phyloP scores from a whole-genome alignment of 2,329 filamentous ascomycete genomes.

The Leptographium radiaticola region DNA sequence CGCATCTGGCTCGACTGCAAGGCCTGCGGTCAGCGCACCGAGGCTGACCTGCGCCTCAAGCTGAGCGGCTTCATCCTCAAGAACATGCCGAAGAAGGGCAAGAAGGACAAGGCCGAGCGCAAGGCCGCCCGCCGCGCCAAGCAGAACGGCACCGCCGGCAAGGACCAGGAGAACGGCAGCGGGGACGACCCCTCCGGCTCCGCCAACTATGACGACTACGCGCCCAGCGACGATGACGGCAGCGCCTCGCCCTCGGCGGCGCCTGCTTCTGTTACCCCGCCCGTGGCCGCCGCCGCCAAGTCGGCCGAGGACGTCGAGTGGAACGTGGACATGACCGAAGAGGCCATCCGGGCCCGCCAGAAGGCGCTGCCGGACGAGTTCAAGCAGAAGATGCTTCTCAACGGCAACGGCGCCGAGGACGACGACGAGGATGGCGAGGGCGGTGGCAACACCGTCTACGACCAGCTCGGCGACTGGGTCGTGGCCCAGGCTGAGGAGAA shows the following conservation, averaged over 20 bases:
- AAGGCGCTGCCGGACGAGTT: conserved; percentile 88
- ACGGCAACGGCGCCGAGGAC: conserved; percentile 56
- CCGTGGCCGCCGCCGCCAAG: conserved; percentile 47
- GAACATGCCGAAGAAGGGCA: conserved; percentile 84
- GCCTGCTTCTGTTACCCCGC: conserved; percentile 29
- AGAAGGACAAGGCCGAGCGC: conserved; percentile 89
- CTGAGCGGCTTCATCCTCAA: conserved; percentile 95
- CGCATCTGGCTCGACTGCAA: conserved; percentile 94
- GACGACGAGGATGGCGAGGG: conserved; percentile 72
- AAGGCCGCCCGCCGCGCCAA: conserved; percentile 88
- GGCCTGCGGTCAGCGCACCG: conserved; percentile 85
- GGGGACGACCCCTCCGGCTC: conserved; percentile 44
- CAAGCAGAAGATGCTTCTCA: conserved; percentile 79
- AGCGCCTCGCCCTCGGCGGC: conserved; percentile 29
- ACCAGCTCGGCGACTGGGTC: conserved; percentile 89
- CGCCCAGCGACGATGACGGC: conserved; percentile 79
- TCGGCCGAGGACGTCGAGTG: conserved; percentile 66
- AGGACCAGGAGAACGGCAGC: conserved; percentile 40
- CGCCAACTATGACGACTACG: conserved; percentile 31
- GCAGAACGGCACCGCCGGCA: conserved; percentile 53
- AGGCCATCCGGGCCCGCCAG: conserved; percentile 87
- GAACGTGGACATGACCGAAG: conserved; percentile 93
- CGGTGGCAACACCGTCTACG: conserved; percentile 65
- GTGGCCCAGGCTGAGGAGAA: conserved; percentile 57
- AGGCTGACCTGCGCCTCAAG: conserved; percentile 88